Conservation (phyloP, 2,329 filamentous ascomycete genomes). For the Fonsecaea pugnacius region DNA sequence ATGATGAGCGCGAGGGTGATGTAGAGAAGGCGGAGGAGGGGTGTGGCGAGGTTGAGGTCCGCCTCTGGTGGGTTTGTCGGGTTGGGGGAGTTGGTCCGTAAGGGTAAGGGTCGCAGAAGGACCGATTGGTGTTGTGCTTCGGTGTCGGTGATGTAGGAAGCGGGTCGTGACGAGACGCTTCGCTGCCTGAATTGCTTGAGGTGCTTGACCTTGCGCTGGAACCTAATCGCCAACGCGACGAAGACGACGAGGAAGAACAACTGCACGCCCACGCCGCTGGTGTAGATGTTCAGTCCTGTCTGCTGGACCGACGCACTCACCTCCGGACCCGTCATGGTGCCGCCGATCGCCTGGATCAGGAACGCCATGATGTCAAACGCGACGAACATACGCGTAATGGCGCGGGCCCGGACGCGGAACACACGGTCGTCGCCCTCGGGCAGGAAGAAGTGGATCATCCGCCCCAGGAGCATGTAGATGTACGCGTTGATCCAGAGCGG, state of each 20-base stretch:
- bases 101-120: not conserved
- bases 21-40: conserved; percentile 58
- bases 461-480: conserved; percentile 53
- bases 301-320: conserved; percentile 37
- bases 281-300: conserved; percentile 53
- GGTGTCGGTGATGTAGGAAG: not conserved
- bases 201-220: conserved; percentile 50
- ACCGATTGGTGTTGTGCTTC: not conserved
- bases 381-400: conserved; percentile 49
- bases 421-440: conserved; percentile 38
- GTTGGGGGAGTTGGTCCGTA: not conserved
- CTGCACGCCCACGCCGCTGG: conserved; percentile 54
- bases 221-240: conserved; percentile 52
- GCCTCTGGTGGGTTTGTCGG: not conserved
- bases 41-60: conserved; percentile 10
- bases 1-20: conserved; percentile 56
- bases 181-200: not conserved
- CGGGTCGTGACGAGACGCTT: not conserved
- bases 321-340: conserved; percentile 42
- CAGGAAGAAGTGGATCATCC: conserved; percentile 53
- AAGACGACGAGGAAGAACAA: conserved; percentile 59
- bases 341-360: conserved; percentile 50
- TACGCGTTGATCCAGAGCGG: conserved; percentile 56
- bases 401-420: conserved; percentile 45
- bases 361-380: conserved; percentile 51